Evolutionary conservation across 164 flowering plant genomes (phyloP).

Genomic region (Hamamelis virginiana): DNA sequence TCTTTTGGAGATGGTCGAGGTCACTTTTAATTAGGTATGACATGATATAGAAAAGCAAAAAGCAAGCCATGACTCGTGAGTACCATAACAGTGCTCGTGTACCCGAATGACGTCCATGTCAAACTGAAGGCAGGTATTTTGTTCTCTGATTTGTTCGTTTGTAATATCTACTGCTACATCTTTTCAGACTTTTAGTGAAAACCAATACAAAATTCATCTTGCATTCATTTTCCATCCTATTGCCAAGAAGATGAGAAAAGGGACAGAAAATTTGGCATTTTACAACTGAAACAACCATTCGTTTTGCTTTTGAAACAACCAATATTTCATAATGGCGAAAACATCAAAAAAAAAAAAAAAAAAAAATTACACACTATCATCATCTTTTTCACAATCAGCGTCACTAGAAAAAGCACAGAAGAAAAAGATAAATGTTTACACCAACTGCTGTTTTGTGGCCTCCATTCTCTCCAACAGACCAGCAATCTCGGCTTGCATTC

Average conservation of each 20-base stretch:
- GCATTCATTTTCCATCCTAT: not conserved
- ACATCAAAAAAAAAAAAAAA: no score
- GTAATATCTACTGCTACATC: no score
- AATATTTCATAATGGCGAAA: slow-evolving; percentile 4
- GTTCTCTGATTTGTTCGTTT: no score
- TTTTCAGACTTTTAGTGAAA: no score
- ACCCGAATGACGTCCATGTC: no score
- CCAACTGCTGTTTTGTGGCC: slow-evolving; percentile 81
- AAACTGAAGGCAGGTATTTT: no score
- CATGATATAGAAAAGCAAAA: no score
- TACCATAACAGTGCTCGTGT: no score
- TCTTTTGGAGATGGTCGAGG: no score
- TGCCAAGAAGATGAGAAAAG: not conserved
- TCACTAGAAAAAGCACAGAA: not conserved
- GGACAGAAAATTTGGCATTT: not conserved
- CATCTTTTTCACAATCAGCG: not conserved
- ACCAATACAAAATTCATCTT: not conserved
- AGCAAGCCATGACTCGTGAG: no score
- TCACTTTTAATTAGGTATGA: no score
- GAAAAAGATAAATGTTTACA: slow-evolving; percentile 22
- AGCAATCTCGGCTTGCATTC: slow-evolving; percentile 89
- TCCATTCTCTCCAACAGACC: slow-evolving; percentile 90
- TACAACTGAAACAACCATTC: slow-evolving; percentile 5
- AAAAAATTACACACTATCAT: slow-evolving; percentile 1
- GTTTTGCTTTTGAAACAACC: not conserved